Conservation (phyloP, 108 stramenopile genomes). For the Cylindrotheca fusiformis region DNA sequence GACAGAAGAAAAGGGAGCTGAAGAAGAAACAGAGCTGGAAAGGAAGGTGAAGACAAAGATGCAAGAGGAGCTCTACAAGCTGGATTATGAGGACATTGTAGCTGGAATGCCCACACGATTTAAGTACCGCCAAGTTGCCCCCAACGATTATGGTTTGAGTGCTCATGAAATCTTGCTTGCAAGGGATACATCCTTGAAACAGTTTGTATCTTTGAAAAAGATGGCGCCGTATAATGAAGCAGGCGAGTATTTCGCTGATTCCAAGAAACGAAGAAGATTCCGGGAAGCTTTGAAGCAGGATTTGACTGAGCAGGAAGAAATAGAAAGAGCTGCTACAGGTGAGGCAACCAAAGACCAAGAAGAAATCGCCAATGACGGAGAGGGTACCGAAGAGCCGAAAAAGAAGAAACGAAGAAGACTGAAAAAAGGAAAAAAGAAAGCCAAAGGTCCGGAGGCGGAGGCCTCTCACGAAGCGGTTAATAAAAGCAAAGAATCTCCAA, state of each 20-base stretch:
- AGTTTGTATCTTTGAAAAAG: slow-evolving; percentile 95
- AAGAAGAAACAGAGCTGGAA: slow-evolving; percentile 57
- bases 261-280: slow-evolving; percentile 74
- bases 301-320: slow-evolving; percentile 26
- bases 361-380: slow-evolving; percentile 20
- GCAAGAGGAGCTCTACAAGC: slow-evolving; percentile 94
- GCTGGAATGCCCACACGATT: slow-evolving; percentile 96
- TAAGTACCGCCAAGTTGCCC: slow-evolving; percentile 93
- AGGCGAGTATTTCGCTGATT: slow-evolving; percentile 65
- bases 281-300: slow-evolving; percentile 75
- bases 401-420: slow-evolving; percentile 61
- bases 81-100: slow-evolving; percentile 99
- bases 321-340: slow-evolving; percentile 1
- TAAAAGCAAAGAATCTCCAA: background rate
- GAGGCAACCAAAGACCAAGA: slow-evolving; percentile 23
- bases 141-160: slow-evolving; percentile 89
- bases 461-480: background rate
- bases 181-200: slow-evolving; percentile 88
- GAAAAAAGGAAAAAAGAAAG: slow-evolving; percentile 50
- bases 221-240: slow-evolving; percentile 93
- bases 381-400: slow-evolving; percentile 18
- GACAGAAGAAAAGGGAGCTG: slow-evolving; percentile 38
- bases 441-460: slow-evolving; percentile 16
- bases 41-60: slow-evolving; percentile 70
- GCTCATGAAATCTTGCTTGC: slow-evolving; percentile 94